A percentile compares a stretch with the other conserved stretches of the same genome.
These are phyloP conservation scores for Sesbania bispinosa DNA, from an alignment of 306 rosid genomes.

Conservation along the genomic window DNA sequence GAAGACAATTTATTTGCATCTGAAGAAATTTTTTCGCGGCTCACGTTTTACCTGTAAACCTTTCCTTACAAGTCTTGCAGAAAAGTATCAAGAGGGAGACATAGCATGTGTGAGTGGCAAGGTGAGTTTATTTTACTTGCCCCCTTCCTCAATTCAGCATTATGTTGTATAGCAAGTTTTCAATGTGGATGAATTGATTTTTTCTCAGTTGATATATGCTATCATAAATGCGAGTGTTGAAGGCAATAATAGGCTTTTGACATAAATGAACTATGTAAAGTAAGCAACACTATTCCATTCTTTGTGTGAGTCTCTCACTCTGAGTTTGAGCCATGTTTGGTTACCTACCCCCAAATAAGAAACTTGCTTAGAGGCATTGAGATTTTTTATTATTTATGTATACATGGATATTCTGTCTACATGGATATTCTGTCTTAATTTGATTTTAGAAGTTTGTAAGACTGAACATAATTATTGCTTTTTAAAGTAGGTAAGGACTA, in stretches of 20 bases:
- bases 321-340: background rate
- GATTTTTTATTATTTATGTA: too few species aligned
- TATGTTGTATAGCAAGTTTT: conserved; percentile 18
- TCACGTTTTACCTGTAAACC: conserved; percentile 73
- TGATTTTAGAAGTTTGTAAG: conserved; percentile 1
- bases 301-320: background rate
- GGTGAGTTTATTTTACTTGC: conserved; percentile 45
- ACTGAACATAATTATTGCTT: conserved; percentile 24
- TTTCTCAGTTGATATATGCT: background rate
- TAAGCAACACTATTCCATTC: background rate
- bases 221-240: background rate
- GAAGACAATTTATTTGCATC: conserved; percentile 78
- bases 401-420: too few species aligned
- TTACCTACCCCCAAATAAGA: background rate
- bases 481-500: conserved; percentile 62
- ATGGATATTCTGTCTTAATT: conserved; percentile 12
- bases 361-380: too few species aligned
- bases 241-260: background rate
- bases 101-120: conserved; percentile 92
- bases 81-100: conserved; percentile 70
- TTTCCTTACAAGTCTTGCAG: conserved; percentile 62
- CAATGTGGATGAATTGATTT: conserved; percentile 10
- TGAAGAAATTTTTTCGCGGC: conserved; percentile 90
- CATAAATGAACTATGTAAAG: background rate
- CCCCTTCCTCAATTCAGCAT: background rate